These are phyloP conservation scores for Xylaria polymorpha DNA, from an alignment of 2,329 filamentous ascomycete species.

Conservation along the genomic window DNA sequence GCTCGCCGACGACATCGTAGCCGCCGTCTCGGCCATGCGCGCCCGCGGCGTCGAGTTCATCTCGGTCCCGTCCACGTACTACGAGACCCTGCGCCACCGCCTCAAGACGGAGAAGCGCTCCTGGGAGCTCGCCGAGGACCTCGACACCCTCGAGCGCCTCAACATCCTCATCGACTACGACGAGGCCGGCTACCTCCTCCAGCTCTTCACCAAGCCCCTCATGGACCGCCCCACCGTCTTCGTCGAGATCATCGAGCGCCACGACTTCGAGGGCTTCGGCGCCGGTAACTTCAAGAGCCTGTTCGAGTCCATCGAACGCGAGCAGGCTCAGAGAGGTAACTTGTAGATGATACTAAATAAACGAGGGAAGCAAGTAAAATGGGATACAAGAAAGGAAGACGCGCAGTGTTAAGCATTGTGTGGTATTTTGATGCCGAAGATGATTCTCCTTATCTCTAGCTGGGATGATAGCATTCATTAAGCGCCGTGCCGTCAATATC, in stretches of 20 bases:
- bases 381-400: background rate
- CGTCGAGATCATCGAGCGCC: slow-evolving; percentile 93
- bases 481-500: background rate
- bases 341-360: slow-evolving; percentile 60
- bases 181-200: slow-evolving; percentile 84
- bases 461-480: background rate
- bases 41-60: slow-evolving; percentile 95
- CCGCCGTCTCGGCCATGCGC: slow-evolving; percentile 79
- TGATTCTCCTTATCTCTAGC: background rate
- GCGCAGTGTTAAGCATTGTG: background rate
- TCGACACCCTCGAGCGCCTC: slow-evolving; percentile 78
- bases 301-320: slow-evolving; percentile 94
- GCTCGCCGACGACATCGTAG: slow-evolving; percentile 82
- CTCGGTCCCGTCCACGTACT: slow-evolving; percentile 87
- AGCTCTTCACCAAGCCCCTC: slow-evolving; percentile 85
- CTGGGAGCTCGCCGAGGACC: slow-evolving; percentile 80
- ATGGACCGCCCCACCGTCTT: slow-evolving; percentile 97
- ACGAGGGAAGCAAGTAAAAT: background rate
- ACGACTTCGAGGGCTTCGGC: slow-evolving; percentile 91
- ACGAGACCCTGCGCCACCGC: slow-evolving; percentile 78
- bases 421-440: no score
- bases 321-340: slow-evolving; percentile 89
- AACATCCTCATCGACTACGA: slow-evolving; percentile 97
- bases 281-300: slow-evolving; percentile 96
- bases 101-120: slow-evolving; percentile 71